Conservation (phyloP, 768 basidiomycete species). For the Naganishia vaughanmartiniae region DNA sequence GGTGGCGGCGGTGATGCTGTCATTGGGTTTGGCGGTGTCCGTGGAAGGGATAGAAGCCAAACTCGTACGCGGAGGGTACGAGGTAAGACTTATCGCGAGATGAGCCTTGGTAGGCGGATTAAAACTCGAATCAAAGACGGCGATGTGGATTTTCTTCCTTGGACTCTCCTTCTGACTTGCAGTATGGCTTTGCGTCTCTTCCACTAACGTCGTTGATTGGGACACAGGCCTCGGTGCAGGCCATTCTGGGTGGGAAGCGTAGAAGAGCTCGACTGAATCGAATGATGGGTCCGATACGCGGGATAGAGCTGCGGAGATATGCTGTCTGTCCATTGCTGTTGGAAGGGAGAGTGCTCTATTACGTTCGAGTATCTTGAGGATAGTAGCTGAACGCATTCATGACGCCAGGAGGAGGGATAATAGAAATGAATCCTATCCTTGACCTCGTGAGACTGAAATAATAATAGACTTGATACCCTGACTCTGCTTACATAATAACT, state of each 20-base stretch:
- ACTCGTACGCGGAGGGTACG: conserved; percentile 33
- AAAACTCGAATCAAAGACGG: conserved; percentile 86
- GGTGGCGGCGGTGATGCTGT: conserved; percentile 21
- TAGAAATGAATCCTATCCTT: too few relatives aligned
- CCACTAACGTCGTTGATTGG: background rate
- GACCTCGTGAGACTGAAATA: too few relatives aligned
- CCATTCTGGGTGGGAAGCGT: conserved; percentile 65
- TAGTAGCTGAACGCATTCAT: background rate
- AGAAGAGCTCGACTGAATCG: conserved; percentile 55
- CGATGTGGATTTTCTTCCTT: conserved; percentile 55
- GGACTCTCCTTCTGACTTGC: too few relatives aligned
- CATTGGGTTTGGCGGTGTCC: background rate
- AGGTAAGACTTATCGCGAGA: conserved; percentile 62
- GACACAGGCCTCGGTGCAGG: conserved; percentile 50
- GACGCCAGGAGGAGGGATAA: too few relatives aligned
- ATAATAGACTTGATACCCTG: too few relatives aligned
- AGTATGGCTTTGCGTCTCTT: too few relatives aligned
- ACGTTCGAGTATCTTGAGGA: too few relatives aligned
- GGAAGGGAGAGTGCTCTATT: too few relatives aligned
- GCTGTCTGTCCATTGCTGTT: background rate
- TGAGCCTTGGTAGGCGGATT: conserved; percentile 89
- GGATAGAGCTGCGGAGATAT: conserved; percentile 15
- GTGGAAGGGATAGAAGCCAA: background rate
- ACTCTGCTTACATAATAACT: conserved; percentile 7
- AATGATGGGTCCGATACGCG: conserved; percentile 25